Evolutionary conservation across 1,284 basidiomycete genomes (phyloP).

Genomic region (Gymnopus androsaceus): DNA sequence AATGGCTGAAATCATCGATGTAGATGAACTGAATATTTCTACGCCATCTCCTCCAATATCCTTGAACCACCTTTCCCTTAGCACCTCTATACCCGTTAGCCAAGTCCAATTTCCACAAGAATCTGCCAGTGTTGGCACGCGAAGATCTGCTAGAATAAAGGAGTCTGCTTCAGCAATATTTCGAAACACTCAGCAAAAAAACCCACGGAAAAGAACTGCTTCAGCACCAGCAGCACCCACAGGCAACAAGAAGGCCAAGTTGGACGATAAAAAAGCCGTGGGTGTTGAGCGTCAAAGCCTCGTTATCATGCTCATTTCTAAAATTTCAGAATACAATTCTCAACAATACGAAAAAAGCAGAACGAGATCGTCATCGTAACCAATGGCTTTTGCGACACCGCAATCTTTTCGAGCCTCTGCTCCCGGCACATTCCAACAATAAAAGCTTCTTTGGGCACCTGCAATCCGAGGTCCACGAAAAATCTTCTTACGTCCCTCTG

Average conservation of each 20-base stretch:
- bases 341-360: constrained; percentile 33
- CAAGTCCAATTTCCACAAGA: background rate
- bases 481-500: constrained; percentile 36
- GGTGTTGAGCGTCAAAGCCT: constrained; percentile 15
- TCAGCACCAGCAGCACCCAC: background rate
- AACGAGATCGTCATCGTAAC: constrained; percentile 38
- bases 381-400: constrained; percentile 43
- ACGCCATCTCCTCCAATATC: background rate
- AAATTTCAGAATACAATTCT: constrained; percentile 35
- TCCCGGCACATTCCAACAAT: constrained; percentile 32
- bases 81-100: background rate
- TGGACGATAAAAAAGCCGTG: constrained; percentile 41
- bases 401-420: constrained; percentile 41
- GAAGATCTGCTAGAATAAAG: constrained; percentile 4
- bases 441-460: constrained; percentile 30
- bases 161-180: background rate
- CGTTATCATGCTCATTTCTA: background rate
- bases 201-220: constrained; percentile 1
- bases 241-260: constrained; percentile 34
- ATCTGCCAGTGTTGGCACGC: background rate
- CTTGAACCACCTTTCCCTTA: background rate
- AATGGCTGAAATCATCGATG: background rate
- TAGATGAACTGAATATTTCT: constrained; percentile 11
- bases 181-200: background rate
- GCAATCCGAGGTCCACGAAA: constrained; percentile 23